Base-by-base conservation (phyloP, 1,284 basidiomycete genomes). In the Coniophora puteana region DNA sequence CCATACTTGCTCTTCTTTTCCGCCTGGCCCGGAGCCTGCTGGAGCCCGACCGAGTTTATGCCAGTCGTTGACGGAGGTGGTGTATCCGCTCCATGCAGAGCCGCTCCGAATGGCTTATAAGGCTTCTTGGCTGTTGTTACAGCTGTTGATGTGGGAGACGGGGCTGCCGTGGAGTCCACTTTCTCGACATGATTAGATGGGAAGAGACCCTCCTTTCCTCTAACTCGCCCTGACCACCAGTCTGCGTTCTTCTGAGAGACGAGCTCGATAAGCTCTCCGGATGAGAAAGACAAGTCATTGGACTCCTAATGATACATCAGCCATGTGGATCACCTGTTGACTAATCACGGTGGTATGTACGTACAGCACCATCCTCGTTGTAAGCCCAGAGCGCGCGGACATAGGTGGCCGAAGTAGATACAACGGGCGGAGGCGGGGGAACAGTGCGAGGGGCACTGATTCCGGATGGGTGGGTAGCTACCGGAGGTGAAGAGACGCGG, bases 381-480 rank as follows among this genome's bases (percentile, higher is more conserved):
- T 85, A 87, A 2, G 62, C 54, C 83, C 83, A 87, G 1, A 76
- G 38, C 0, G 83, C 82, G 42, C 68, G 71, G 3, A 75, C 80
- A 43, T 68, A 65, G 36, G 45, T 25, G 27, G 47, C 28, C 17
- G 57, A 51, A 10, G 51, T 34, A 13, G 51, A 49, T 8, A 47
- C 36, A 7, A 48, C 44, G 24, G 42, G 51, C 16, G 57, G 52
- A 18, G 58, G 41, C 6, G 43, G 51, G 1, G 53, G 57, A 16
- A 59, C 39, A 7, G 23, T 33, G 13, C 47, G 56, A 26, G 27
- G 46, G 8, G 25, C 29, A 12, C n/a, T 8, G 11, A 33, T 23
- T 2, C 49, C 38, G 1, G 29, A 14, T 40, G 47, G 41, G 25
- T 37, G 40, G 20, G 48, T 43, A 39, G 45, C 38, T 31, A 38